Percentiles rank a stretch among this genome's conserved stretches.
Conservation (phyloP, 78 protist species). For the Dictyostelium intermedium region DNA sequence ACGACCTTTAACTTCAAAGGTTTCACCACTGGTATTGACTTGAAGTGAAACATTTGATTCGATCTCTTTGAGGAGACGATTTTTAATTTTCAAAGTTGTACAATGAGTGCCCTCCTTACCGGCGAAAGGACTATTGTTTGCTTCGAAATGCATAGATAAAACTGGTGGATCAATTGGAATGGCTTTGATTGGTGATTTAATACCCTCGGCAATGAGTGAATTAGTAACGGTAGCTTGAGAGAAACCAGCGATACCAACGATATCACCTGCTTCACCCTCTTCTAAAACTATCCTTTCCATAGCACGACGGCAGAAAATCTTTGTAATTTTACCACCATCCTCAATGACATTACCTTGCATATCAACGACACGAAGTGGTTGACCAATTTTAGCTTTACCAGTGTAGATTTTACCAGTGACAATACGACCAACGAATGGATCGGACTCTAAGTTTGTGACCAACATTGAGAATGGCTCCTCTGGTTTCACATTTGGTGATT, state of each 20-base stretch:
- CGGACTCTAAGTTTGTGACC: slow-evolving; percentile 85
- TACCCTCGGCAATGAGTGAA: slow-evolving; percentile 68
- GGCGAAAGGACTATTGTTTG: slow-evolving; percentile 86
- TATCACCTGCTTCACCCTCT: slow-evolving; percentile 92
- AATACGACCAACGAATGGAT: slow-evolving; percentile 88
- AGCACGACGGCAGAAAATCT: slow-evolving; percentile 84
- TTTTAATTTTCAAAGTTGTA: slow-evolving; percentile 73
- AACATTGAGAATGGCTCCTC: slow-evolving; percentile 83
- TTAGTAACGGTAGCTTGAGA: slow-evolving; percentile 81
- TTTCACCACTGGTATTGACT: slow-evolving; percentile 58
- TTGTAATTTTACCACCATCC: slow-evolving; percentile 72
- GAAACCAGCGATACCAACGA: slow-evolving; percentile 89
- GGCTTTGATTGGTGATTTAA: slow-evolving; percentile 44
- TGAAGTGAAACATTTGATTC: slow-evolving; percentile 90
- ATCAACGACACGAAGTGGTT: slow-evolving; percentile 33
- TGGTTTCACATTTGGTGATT: slow-evolving; percentile 21
- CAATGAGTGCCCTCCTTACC: slow-evolving; percentile 89
- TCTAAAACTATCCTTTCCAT: slow-evolving; percentile 58
- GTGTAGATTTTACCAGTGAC: slow-evolving; percentile 85
- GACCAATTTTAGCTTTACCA: slow-evolving; percentile 85
- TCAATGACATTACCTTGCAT: slow-evolving; percentile 42
- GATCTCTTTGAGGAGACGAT: slow-evolving; percentile 85
- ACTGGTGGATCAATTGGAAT: slow-evolving; percentile 94
- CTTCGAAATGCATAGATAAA: slow-evolving; percentile 84
- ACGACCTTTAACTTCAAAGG: slow-evolving; percentile 88